Conservation (phyloP, 2,329 filamentous ascomycete species). For the Aspergillus awamori region DNA sequence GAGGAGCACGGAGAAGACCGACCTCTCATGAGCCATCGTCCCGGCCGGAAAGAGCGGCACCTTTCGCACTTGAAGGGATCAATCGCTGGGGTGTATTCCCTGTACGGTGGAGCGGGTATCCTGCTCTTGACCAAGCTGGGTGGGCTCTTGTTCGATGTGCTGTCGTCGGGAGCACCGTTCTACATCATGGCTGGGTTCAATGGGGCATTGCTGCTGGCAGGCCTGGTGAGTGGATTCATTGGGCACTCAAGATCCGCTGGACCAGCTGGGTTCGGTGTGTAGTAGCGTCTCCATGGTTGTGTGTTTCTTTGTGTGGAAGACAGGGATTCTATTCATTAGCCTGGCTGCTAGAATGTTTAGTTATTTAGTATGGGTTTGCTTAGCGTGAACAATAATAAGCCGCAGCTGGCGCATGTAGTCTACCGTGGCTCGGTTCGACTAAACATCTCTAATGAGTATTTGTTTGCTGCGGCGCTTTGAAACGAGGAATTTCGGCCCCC, state of each 20-base stretch:
- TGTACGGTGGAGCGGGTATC: constrained; percentile 88
- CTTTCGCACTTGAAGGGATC: constrained; percentile 78
- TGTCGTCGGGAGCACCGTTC: constrained; percentile 78
- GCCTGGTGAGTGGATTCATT: constrained; percentile 33
- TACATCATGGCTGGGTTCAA: constrained; percentile 95
- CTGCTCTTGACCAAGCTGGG: constrained; percentile 88
- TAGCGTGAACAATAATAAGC: background rate
- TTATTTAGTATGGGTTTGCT: background rate
- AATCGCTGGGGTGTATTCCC: constrained; percentile 90
- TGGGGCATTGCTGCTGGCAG: constrained; percentile 61
- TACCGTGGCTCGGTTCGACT: background rate
- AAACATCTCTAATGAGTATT: too few species aligned
- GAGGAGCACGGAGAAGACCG: constrained; percentile 28
- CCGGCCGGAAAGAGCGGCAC: constrained; percentile 32
- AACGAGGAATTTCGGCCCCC: background rate
- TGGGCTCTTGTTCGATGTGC: constrained; percentile 78
- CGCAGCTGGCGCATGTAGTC: background rate
- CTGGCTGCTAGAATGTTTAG: too few species aligned
- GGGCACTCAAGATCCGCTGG: constrained; percentile 13
- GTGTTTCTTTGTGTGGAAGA: background rate
- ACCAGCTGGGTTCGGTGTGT: background rate
- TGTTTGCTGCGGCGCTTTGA: background rate
- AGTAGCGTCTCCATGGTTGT: background rate
- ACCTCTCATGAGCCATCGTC: constrained; percentile 31
- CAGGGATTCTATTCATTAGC: background rate